Evolutionary conservation across 352 stramenopile genomes (phyloP), one percentile per base, ranked within the genome.

Genomic region (Globisporangium cylindrosporum): DNA sequence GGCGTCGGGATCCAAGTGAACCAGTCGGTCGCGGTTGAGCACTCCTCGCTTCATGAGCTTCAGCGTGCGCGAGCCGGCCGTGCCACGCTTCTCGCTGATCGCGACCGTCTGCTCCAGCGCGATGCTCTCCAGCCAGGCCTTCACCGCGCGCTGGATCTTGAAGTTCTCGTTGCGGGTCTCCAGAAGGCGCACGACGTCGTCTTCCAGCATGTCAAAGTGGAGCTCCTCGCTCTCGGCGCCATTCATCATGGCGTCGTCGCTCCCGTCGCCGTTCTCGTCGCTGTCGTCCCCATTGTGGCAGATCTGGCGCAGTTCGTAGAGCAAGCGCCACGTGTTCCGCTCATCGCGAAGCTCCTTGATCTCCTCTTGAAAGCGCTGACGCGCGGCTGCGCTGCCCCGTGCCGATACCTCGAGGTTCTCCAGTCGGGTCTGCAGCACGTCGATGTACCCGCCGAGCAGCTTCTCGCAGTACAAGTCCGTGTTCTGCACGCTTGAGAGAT

Each of bases 121-220:
- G 59, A 91, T 92, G 57, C 78, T 90, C 68, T 94, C 87, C n/a
- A 94, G 80, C 86, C 86, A 94, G 24, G 73, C 69, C 62, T 91
- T 91, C 1, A 94, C 84, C 5, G 86, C 86, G 14, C 71, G 71
- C 62, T 94, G 84, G 53, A 93, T 84, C 67, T 82, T 83, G 67
- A 83, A 94, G 55, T 73, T 79, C 60, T 93, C 82, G 51, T 84
- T 89, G 10, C 65, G 73, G 3, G 72, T 81, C 63, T 92, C 85
- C 25, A 94, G 63, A 15, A 88, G 36, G 1, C 82, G 75, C 49
- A 94, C 76, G 0, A 84, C 88, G 29, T 96, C 86, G 27, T 90
- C 82, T 62, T 94, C 88, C 46, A 92, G 73, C 84, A 92, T 92
- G 41, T 93, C 81, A 38, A 92, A 90, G 32, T 80, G 74, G 22